Percentiles rank a stretch among this genome's conserved stretches.
Conservation (phyloP, 208 protist genomes). For the Jaenimonas drosophilae region DNA sequence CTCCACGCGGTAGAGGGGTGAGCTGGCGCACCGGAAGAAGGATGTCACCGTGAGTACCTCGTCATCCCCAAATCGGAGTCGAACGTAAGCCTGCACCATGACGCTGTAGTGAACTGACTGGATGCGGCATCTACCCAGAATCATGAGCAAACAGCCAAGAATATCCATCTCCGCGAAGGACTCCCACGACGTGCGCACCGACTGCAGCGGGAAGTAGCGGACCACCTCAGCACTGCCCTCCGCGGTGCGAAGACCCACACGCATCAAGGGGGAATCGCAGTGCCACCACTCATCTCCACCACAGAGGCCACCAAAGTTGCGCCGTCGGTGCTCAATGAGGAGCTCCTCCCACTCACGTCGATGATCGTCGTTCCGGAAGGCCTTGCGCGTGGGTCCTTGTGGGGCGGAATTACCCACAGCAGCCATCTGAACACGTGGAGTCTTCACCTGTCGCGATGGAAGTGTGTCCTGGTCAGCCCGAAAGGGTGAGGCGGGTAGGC, state of each 20-base stretch:
- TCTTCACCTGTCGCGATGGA: too few relatives aligned
- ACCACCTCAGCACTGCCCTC: slow-evolving; percentile 9
- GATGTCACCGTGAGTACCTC: slow-evolving; percentile 20
- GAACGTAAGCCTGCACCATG: slow-evolving; percentile 31
- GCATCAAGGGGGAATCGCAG: slow-evolving; percentile 18
- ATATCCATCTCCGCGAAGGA: slow-evolving; percentile 65
- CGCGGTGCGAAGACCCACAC: slow-evolving; percentile 18
- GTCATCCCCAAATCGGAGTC: slow-evolving; percentile 43
- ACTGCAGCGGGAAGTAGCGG: slow-evolving; percentile 45
- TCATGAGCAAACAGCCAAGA: slow-evolving; percentile 62
- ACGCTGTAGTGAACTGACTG: slow-evolving; percentile 22
- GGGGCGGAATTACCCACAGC: too few relatives aligned
- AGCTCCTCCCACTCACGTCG: not conserved
- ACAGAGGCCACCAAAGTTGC: not conserved
- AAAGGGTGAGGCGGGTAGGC: too few relatives aligned
- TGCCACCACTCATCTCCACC: slow-evolving; percentile 17
- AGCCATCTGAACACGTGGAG: too few relatives aligned
- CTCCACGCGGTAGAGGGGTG: slow-evolving; percentile 16
- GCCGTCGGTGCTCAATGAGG: too few relatives aligned
- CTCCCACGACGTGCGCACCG: slow-evolving; percentile 64
- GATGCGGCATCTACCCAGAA: slow-evolving; percentile 21
- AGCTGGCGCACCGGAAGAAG: slow-evolving; percentile 35
- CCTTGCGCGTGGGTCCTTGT: not conserved
- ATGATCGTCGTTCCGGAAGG: not conserved
- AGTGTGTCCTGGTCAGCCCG: too few relatives aligned